These are phyloP conservation scores for Umbellularia californica DNA, from an alignment of 164 flowering plant genomes.

Conservation along the genomic window DNA sequence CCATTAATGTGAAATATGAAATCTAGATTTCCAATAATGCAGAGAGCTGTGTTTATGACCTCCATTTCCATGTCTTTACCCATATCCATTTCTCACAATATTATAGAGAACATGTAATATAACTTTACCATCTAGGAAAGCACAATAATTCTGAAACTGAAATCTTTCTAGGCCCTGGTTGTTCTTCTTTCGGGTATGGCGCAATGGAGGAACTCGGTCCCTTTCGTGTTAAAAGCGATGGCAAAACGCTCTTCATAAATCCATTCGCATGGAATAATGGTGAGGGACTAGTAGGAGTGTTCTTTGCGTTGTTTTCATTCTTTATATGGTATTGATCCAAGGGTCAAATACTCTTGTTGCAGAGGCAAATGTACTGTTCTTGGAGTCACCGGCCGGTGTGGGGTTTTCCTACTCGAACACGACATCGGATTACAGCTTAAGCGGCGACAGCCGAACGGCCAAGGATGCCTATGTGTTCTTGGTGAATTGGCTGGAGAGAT, in stretches of 20 bases:
- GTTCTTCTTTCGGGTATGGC: slow-evolving; percentile 73
- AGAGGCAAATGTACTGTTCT: slow-evolving; percentile 69
- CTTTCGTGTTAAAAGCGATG: slow-evolving; percentile 61
- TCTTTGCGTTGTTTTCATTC: not conserved
- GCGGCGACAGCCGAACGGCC: slow-evolving; percentile 68
- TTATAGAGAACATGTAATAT: not conserved
- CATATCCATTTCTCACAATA: not conserved
- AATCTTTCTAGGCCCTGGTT: slow-evolving; percentile 57
- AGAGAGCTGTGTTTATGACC: too few species aligned
- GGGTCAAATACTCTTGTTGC: not conserved
- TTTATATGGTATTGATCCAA: not conserved
- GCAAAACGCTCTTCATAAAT: slow-evolving; percentile 51
- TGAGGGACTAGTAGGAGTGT: slow-evolving; percentile 2
- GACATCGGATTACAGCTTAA: slow-evolving; percentile 33
- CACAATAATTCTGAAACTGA: not conserved
- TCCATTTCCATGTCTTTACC: too few species aligned
- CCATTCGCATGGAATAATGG: slow-evolving; percentile 68
- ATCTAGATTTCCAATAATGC: too few species aligned
- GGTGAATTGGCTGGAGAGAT: slow-evolving; percentile 84
- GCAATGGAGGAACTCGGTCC: slow-evolving; percentile 82
- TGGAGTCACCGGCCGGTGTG: slow-evolving; percentile 71
- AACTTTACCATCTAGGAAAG: not conserved
- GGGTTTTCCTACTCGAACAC: slow-evolving; percentile 72
- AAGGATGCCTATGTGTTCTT: slow-evolving; percentile 82
- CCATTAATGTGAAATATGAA: too few species aligned